These are phyloP conservation scores for Aspergillus nidulans DNA, from an alignment of 495 filamentous ascomycete genomes.

Conservation along the genomic window DNA sequence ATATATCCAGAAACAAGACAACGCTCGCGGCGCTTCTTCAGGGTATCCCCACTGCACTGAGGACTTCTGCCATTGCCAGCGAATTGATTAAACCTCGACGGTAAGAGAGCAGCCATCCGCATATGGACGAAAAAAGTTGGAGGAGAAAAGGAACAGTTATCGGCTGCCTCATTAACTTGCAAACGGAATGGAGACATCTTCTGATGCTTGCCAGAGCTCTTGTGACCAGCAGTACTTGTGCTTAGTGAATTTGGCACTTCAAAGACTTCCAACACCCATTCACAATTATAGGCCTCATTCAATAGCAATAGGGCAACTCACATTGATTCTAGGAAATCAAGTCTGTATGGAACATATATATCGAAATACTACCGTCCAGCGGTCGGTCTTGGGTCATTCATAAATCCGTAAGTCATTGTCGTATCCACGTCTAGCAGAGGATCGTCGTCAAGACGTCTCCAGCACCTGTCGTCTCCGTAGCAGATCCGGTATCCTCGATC, in stretches of 20 bases:
- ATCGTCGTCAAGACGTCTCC: neutral
- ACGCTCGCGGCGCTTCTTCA: neutral
- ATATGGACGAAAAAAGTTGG: conserved; percentile 2
- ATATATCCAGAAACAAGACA: conserved; percentile 7
- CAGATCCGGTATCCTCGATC: neutral
- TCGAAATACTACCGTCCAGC: too few relatives aligned
- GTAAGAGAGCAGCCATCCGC: conserved; percentile 4
- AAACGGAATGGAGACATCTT: conserved; percentile 2
- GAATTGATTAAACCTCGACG: conserved; percentile 4
- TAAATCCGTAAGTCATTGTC: too few relatives aligned
- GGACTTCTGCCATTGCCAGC: conserved; percentile 6
- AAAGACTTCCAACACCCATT: conserved; percentile 6
- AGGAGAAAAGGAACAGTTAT: conserved; percentile 4
- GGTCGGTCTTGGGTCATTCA: too few relatives aligned
- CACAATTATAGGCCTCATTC: conserved; percentile 6
- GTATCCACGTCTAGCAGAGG: too few relatives aligned
- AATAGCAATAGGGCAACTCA: conserved; percentile 10
- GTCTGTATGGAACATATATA: too few relatives aligned
- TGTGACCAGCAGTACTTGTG: too few relatives aligned
- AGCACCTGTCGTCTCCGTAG: neutral
- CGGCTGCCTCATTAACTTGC: conserved; percentile 5
- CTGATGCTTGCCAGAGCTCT: conserved; percentile 11
- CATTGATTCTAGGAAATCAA: conserved; percentile 13
- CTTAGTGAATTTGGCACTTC: conserved; percentile 6
- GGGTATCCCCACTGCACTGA: conserved; percentile 1